Evolutionary conservation across 345 rosid genomes (phyloP).

Genomic region (Erysimum cheiranthoides): DNA sequence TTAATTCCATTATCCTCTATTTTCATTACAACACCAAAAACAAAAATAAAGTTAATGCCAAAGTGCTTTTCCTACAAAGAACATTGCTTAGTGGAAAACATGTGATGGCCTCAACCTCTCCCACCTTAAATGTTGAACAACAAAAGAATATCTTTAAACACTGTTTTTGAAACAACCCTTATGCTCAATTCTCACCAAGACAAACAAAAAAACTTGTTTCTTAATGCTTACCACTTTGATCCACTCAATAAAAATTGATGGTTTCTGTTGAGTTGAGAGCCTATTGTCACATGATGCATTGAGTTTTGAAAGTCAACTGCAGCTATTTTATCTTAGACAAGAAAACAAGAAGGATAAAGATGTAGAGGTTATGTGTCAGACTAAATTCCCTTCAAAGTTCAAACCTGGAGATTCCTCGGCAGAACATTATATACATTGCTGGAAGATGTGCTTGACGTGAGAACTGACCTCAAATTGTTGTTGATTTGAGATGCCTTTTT

Average conservation of each 20-base stretch:
- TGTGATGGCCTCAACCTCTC: conserved; percentile 45
- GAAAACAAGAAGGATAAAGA: conserved; percentile 25
- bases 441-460: conserved; percentile 11
- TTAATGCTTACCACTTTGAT: conserved; percentile 43
- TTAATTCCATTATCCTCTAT: conserved; percentile 38
- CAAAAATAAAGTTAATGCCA: conserved; percentile 33
- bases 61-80: conserved; percentile 45
- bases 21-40: conserved; percentile 26
- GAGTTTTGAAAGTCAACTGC: conserved; percentile 34
- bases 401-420: conserved; percentile 11
- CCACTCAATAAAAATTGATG: conserved; percentile 36
- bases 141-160: conserved; percentile 36
- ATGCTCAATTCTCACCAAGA: conserved; percentile 25
- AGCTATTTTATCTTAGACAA: conserved; percentile 29
- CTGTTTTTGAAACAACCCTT: conserved; percentile 38
- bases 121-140: conserved; percentile 47
- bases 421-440: conserved; percentile 3
- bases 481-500: background rate
- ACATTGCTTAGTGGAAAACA: conserved; percentile 46
- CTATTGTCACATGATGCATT: conserved; percentile 20
- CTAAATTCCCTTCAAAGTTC: background rate
- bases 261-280: conserved; percentile 22
- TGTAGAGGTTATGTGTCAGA: conserved; percentile 29
- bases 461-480: conserved; percentile 12
- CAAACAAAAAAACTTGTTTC: conserved; percentile 19